Percentiles rank a stretch among this genome's conserved stretches.
Evolutionary conservation across 805 yeast species (phyloP).

Genomic region (Suhomyces vadensis): DNA sequence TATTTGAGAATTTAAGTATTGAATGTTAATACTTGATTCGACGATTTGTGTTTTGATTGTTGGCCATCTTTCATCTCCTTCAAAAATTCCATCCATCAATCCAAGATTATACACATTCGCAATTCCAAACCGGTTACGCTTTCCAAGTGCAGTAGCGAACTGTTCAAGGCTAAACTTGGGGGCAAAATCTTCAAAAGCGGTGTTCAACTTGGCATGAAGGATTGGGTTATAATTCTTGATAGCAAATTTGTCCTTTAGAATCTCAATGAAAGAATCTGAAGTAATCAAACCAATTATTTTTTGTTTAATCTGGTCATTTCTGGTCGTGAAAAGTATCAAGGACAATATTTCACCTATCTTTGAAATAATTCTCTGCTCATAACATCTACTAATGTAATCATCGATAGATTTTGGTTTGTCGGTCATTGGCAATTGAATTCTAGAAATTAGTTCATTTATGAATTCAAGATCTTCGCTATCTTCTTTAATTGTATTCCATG

Average conservation of each 20-base stretch:
- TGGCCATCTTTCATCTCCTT: conserved; percentile 34
- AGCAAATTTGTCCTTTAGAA: conserved; percentile 33
- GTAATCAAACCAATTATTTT: conserved; percentile 46
- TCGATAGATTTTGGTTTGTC: conserved; percentile 18
- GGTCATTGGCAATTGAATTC: conserved; percentile 25
- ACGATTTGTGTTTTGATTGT: conserved; percentile 52
- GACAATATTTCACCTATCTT: conserved; percentile 77
- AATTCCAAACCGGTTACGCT: conserved; percentile 51
- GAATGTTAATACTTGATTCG: conserved; percentile 61
- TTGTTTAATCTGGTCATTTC: conserved; percentile 39
- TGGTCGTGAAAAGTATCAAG: conserved; percentile 61
- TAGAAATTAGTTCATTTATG: conserved; percentile 41
- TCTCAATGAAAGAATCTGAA: conserved; percentile 34
- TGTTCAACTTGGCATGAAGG: conserved; percentile 47
- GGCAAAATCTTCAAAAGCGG: conserved; percentile 50
- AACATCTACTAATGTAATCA: conserved; percentile 42
- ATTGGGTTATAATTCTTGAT: conserved; percentile 49
- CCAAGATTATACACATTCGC: conserved; percentile 58
- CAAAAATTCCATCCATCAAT: conserved; percentile 62
- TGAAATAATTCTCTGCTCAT: conserved; percentile 59
- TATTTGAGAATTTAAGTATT: conserved; percentile 65
- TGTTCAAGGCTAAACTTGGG: conserved; percentile 48
- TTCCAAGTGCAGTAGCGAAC: conserved; percentile 49
- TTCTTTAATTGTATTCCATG: conserved; percentile 69
- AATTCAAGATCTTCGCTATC: conserved; percentile 52